Evolutionary conservation across 306 rosid genomes (phyloP), one percentile per base, ranked within the genome.

Genomic region (Acmispon strigosus): DNA sequence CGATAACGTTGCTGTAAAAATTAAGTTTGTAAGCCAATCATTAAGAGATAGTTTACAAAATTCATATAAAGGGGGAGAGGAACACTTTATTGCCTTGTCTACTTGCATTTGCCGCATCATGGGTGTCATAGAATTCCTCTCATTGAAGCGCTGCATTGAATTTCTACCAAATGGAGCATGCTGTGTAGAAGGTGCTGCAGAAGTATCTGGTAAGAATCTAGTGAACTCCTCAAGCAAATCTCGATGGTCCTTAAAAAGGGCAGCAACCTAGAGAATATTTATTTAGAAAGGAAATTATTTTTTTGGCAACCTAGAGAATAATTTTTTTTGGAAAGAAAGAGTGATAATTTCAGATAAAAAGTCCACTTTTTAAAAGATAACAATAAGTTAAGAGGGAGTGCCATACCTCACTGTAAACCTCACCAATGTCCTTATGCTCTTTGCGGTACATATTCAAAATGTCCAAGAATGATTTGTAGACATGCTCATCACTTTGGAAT

Each of bases 381-480:
- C 15, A 63, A 53, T 70, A 37, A 19, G 24, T 12, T 44, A 72
- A 32, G 18, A 54, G 22, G 12, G 27, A 14, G 44, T 22, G 15
- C 5, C 19, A 15, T 79, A 95, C 99, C 99, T 95, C 97, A 52
- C 75, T 80, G 65, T 95, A 95, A 72, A 91, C 99, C 75, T 92
- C 99, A 14, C 75, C 81, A 29, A 95, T 95, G 70, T 87, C 92
- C 89, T 89, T 95, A 81, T 87, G 96, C 86, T 95, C 99, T 85
- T 95, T 95, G 69, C 96, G 90, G 66, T 95, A 95, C 99, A 95
- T 78, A 80, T 91, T 91, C 86, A 95, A 82, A 83, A 95, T 89
- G 84, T 95, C 99, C 69, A 95, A 83, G 77, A 95, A 95, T 77
- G 96, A 86, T 76, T 95, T 95, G 78, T 95, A 95, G 58, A 95